Evolutionary conservation across 257 asterid species (phyloP).

Genomic region (Solanum gandarillasii): DNA sequence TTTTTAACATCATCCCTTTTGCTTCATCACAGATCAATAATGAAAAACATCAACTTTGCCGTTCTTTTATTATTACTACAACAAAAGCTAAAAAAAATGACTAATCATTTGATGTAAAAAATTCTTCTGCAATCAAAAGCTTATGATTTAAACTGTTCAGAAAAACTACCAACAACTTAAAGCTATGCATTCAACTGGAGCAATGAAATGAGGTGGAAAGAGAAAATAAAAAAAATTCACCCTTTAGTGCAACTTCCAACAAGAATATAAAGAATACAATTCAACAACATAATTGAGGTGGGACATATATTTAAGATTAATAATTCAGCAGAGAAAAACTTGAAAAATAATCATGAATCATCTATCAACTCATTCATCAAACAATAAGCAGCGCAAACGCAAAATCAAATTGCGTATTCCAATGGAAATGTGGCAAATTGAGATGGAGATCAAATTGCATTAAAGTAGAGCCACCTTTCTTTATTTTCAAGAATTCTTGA

Average conservation of each 20-base stretch:
- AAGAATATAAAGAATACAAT: background rate
- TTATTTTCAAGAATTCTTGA: background rate
- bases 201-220: background rate
- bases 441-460: background rate
- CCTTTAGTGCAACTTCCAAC: background rate
- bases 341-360: background rate
- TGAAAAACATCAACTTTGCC: background rate
- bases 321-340: background rate
- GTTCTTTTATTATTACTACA: background rate
- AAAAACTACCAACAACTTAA: background rate
- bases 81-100: background rate
- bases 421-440: background rate
- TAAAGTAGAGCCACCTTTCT: constrained; percentile 3
- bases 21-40: background rate
- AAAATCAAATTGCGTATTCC: background rate
- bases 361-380: background rate
- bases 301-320: background rate
- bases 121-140: background rate
- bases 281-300: background rate
- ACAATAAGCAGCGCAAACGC: too few species aligned
- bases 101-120: background rate
- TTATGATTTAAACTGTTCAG: background rate
- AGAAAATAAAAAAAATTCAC: background rate
- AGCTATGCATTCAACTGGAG: background rate
- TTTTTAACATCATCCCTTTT: background rate